phyloP scores from a whole-genome alignment of 2,329 filamentous ascomycete species.

The Aspergillus sp. region DNA sequence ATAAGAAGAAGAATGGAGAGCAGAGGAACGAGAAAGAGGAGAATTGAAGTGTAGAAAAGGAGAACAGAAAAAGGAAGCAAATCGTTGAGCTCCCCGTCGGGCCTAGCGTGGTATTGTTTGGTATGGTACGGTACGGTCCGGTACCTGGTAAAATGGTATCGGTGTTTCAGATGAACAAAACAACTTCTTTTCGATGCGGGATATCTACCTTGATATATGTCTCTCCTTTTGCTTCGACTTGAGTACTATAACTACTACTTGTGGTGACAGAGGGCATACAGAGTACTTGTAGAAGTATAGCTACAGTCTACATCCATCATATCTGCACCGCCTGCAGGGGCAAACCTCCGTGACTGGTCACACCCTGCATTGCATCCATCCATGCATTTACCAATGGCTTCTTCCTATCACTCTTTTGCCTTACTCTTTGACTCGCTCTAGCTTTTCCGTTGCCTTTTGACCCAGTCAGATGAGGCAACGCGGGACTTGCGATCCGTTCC shows the following conservation, averaged over 20 bases:
- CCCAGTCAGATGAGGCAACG: neutral
- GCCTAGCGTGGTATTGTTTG: conserved; percentile 9
- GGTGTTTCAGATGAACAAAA: neutral
- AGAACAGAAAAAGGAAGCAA: conserved; percentile 13
- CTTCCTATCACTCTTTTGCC: neutral
- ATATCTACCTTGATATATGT: neutral
- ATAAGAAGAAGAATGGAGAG: conserved; percentile 4
- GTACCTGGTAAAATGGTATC: neutral
- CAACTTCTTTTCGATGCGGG: no score
- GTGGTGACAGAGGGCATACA: neutral
- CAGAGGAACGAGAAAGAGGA: conserved; percentile 8
- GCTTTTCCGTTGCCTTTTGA: no score
- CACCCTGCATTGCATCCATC: neutral
- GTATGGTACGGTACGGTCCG: neutral
- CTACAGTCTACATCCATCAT: neutral
- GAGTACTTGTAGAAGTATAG: no score
- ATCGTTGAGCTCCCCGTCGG: neutral
- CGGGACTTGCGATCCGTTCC: neutral
- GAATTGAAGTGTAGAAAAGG: conserved; percentile 4
- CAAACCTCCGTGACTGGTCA: neutral
- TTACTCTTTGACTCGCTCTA: neutral
- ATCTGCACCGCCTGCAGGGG: neutral
- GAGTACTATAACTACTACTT: neutral
- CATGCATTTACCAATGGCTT: neutral
- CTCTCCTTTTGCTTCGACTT: neutral